Evolutionary conservation across 768 basidiomycete species (phyloP).

Genomic region (Psilocybe cyanescens): DNA sequence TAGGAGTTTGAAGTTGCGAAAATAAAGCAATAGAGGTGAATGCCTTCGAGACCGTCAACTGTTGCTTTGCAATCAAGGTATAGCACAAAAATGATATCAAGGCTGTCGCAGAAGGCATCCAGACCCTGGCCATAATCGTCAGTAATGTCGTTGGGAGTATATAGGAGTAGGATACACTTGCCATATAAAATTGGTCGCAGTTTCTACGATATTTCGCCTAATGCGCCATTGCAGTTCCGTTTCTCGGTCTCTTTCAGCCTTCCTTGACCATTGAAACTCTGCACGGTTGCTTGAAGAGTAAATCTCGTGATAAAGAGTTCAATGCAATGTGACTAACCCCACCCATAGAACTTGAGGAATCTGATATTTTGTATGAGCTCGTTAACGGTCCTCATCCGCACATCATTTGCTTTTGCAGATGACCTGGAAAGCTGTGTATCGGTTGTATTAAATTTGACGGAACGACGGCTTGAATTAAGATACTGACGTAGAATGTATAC

Average conservation of each 20-base stretch:
- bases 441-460: neutral
- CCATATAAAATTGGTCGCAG: conserved; percentile 73
- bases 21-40: conserved; percentile 84
- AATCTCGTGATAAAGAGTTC: neutral
- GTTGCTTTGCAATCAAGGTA: conserved; percentile 65
- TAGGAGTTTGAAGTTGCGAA: conserved; percentile 67
- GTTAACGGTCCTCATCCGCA: conserved; percentile 71
- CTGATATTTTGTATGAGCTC: conserved; percentile 78
- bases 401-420: conserved; percentile 68
- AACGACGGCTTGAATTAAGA: neutral
- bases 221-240: conserved; percentile 71
- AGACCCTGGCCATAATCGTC: conserved; percentile 48
- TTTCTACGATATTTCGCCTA: conserved; percentile 62
- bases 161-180: conserved; percentile 28
- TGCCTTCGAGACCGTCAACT: conserved; percentile 76
- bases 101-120: conserved; percentile 74
- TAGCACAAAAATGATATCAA: conserved; percentile 67
- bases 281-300: neutral
- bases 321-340: conserved; percentile 40
- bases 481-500: conserved; percentile 62
- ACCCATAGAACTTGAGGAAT: conserved; percentile 77
- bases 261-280: conserved; percentile 66
- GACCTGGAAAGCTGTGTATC: conserved; percentile 52
- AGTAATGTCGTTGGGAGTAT: neutral
- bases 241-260: conserved; percentile 56